A percentile compares a stretch with the other conserved stretches of the same genome.
phyloP scores from a whole-genome alignment of 441 rosid species.

The Caryocar brasiliense region DNA sequence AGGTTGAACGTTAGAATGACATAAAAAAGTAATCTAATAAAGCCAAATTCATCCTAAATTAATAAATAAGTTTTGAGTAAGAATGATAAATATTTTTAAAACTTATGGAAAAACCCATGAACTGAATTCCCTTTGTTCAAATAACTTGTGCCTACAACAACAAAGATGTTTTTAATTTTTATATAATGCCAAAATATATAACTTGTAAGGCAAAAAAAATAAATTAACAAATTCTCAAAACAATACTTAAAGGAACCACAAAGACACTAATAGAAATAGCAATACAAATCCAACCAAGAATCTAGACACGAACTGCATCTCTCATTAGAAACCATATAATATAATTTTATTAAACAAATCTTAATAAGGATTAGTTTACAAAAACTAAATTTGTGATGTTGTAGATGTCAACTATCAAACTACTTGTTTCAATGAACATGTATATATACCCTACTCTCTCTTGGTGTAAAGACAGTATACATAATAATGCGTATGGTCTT shows the following conservation, averaged over 20 bases:
- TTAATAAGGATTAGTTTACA: no score
- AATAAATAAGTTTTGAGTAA: no score
- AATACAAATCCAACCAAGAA: slow-evolving; percentile 82
- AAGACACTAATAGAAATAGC: slow-evolving; percentile 58
- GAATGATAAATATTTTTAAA: no score
- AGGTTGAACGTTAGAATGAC: no score
- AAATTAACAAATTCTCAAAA: slow-evolving; percentile 29
- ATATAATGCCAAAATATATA: no score
- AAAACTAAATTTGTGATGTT: no score
- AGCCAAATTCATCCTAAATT: no score
- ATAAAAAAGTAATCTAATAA: no score
- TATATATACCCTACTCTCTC: slow-evolving; percentile 33
- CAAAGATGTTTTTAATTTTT: no score
- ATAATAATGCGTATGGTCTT: slow-evolving; percentile 57
- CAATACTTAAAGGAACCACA: slow-evolving; percentile 66
- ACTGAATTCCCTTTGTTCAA: slow-evolving; percentile 74
- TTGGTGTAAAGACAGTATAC: slow-evolving; percentile 52
- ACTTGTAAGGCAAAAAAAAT: neutral
- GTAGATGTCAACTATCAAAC: slow-evolving; percentile 39
- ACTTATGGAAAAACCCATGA: no score
- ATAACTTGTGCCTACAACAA: slow-evolving; percentile 54
- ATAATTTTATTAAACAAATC: no score
- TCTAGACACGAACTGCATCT: slow-evolving; percentile 12
- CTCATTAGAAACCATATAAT: slow-evolving; percentile 30
- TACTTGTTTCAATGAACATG: slow-evolving; percentile 29